Evolutionary conservation across 2,329 filamentous ascomycete genomes (phyloP), one percentile per base, ranked within the genome.

Genomic region (Xylaria sp.): DNA sequence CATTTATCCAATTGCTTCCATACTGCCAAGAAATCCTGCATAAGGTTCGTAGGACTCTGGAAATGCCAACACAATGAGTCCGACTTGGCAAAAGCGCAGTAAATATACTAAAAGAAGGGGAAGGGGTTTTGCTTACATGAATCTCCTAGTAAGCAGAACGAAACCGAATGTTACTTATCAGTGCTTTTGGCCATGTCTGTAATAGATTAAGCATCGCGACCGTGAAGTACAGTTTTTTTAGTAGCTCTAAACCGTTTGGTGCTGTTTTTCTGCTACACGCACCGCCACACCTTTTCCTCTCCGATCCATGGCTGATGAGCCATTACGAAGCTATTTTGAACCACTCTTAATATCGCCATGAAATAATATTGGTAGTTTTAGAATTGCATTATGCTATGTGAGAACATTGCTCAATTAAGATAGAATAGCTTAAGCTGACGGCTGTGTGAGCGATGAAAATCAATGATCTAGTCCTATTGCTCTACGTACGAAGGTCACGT

Each of bases 101-200:
- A 60, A 65, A 65, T 46, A 65, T 65, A 60, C 45, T 59, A 65
- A 65, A 55, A 34, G 36, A 45, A 65, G 46, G 55, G 60, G 61
- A 58, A 58, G 34, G 53, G 52, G 53, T 50, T 59, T 64, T 20
- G 53, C 62, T 59, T 64, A 45, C 55, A 64, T 64, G n/a, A 64
- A 64, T 65, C 62, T 60, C 62, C 55, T 60, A 65, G 62, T 65
- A 65, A 60, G 56, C 56, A 60, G 56, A 60, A 46, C 36, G 32
- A 56, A 55, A 25, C 36, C 28, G 48, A 60, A 65, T 56, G 36
- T 20, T 20, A n/a, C 15, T 43, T 20, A 43, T 43, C 4, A 3
- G 15, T n/a, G 41, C 41, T 43, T 43, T n/a, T 20, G 7, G 15
- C 2, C 18, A 20, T 5, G 20, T 7, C 18, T n/a, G 18, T 6